Conservation (phyloP, 495 filamentous ascomycete species). For the Xylaria telfairii region DNA sequence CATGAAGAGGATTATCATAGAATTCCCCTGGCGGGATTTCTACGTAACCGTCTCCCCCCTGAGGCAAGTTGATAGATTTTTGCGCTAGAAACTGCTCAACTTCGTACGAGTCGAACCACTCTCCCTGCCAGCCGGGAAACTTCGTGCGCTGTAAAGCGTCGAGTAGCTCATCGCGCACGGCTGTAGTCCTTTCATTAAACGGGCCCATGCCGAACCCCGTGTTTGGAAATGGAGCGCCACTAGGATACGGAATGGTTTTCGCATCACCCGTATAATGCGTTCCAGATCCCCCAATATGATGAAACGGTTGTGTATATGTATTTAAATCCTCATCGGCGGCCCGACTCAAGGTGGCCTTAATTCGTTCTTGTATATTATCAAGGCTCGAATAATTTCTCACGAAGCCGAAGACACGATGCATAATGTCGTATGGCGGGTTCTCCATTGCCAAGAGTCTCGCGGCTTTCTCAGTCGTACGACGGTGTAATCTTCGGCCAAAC, state of each 20-base stretch:
- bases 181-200: constrained; percentile 40
- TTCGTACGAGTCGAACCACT: constrained; percentile 77
- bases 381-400: constrained; percentile 61
- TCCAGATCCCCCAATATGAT: constrained; percentile 71
- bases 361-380: constrained; percentile 53
- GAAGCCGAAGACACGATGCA: constrained; percentile 70
- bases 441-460: constrained; percentile 65
- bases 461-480: constrained; percentile 68
- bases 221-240: constrained; percentile 42
- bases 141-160: constrained; percentile 48
- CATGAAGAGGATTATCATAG: constrained; percentile 27
- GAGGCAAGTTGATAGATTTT: constrained; percentile 62
- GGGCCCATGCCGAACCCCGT: constrained; percentile 52
- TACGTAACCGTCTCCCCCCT: constrained; percentile 53
- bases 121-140: constrained; percentile 63
- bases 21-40: constrained; percentile 50
- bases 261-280: constrained; percentile 57
- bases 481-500: constrained; percentile 75
- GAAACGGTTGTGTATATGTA: constrained; percentile 66
- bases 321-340: constrained; percentile 58
- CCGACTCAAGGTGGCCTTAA: constrained; percentile 49
- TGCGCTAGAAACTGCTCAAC: constrained; percentile 71
- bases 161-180: constrained; percentile 40
- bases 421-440: constrained; percentile 51
- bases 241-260: constrained; percentile 34